Base-by-base conservation (phyloP, 1,284 basidiomycete genomes). In the Papiliotrema flavescens region DNA sequence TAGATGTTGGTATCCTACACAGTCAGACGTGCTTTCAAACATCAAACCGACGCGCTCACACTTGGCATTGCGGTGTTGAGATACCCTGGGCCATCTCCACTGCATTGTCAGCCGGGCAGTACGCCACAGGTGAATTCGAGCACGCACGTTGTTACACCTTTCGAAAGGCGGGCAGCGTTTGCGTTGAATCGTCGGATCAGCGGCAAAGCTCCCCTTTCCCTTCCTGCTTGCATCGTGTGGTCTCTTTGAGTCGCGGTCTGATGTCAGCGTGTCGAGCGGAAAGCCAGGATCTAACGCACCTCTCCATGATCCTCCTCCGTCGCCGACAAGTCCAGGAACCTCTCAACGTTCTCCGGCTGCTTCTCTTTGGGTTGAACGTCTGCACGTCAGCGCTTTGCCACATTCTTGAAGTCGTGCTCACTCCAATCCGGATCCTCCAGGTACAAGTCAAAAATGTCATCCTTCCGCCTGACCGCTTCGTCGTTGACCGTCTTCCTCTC, bases 171-270 rank as follows among this genome's bases (percentile, higher is more conserved):
- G 65, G 94, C 89, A 0, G 91, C 95, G 75, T 98, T 96, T 68
- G 97, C 91, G 69, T 98, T 98, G 79, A 98, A 98, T 65, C 95
- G 88, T 41, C 96, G 83, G 65, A 99, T 97, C 34, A 98, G 81
- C 0, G 96, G 96, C 37, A 99, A 76, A 19, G 89, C 88, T 22
- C 86, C 86, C 47, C 86, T 81, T 71, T 96, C 89, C 63, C 87
- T 84, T 7, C 96, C 96, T 4, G 94, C 86, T 69, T 92, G 89
- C 96, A 98, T 99, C 0, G 96, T 98, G 44, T 90, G 77, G 69
- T 99, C 96, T 70, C 83, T 85, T 57, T 86, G 82, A 62, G 92
- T 95, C 4, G 90, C 89, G 2, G 87, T 87, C 88, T 93, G 57
- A 40, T 14, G 47, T 50, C 48, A 13, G 41, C 15, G 13, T 22